These are phyloP conservation scores for Cryphonectria parasitica DNA, from an alignment of 2,329 filamentous ascomycete species.

Conservation along the genomic window DNA sequence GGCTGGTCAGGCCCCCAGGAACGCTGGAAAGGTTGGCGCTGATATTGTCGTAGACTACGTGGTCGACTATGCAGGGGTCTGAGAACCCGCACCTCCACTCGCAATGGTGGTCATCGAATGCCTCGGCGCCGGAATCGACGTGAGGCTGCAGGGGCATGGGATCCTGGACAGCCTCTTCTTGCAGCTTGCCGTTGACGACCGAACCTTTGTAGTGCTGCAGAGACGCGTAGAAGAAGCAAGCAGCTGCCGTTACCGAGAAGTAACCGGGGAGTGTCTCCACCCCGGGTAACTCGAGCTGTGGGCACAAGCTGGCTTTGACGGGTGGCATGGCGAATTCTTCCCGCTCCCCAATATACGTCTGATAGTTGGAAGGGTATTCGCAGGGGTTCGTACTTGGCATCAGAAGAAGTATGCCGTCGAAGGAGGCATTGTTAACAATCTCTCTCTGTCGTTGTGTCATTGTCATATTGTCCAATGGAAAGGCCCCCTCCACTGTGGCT, in stretches of 20 bases:
- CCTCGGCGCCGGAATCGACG: background rate
- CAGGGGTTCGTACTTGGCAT: conserved; percentile 3
- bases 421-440: background rate
- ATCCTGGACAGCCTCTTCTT: conserved; percentile 1
- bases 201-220: conserved; percentile 2
- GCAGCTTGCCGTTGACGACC: conserved; percentile 7
- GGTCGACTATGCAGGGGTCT: conserved; percentile 4
- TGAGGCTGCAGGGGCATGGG: background rate
- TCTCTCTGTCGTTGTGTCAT: conserved; percentile 12
- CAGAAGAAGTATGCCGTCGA: background rate
- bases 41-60: background rate
- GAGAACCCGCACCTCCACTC: background rate
- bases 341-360: background rate
- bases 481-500: background rate
- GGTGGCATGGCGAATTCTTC: background rate
- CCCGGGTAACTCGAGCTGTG: background rate
- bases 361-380: background rate
- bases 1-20: background rate
- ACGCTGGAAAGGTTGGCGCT: background rate
- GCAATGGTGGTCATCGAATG: background rate
- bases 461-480: background rate
- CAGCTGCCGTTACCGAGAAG: background rate
- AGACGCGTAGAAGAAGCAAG: conserved; percentile 9
- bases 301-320: background rate
- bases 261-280: conserved; percentile 8